Evolutionary conservation across 2,329 filamentous ascomycete species (phyloP).

Genomic region (Coniochaeta hoffmannii): DNA sequence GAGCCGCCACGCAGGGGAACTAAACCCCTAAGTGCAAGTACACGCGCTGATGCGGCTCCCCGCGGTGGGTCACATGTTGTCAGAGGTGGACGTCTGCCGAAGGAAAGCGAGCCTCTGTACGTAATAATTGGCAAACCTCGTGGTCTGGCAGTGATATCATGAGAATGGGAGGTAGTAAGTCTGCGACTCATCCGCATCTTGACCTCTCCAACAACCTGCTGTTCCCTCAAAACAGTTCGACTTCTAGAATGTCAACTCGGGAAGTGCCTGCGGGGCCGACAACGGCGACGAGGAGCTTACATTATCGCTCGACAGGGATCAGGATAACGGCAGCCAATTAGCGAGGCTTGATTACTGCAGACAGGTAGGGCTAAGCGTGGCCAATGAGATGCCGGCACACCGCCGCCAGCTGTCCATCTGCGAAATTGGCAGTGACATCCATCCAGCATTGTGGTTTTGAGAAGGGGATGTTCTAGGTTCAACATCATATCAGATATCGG

Average conservation of each 20-base stretch:
- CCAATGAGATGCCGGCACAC: neutral
- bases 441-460: neutral
- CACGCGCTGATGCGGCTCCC: constrained; percentile 28
- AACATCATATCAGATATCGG: too few relatives aligned
- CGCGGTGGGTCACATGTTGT: constrained; percentile 1
- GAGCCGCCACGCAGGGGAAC: constrained; percentile 13
- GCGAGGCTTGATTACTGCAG: neutral
- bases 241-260: neutral
- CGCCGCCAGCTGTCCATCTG: neutral
- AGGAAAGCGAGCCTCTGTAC: constrained; percentile 14
- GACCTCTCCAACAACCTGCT: neutral
- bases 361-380: neutral
- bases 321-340: neutral
- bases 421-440: neutral
- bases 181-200: neutral
- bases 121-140: constrained; percentile 1
- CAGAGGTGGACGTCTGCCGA: constrained; percentile 13
- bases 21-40: constrained; percentile 55
- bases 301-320: neutral
- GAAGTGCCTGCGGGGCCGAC: neutral
- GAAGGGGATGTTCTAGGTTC: neutral
- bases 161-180: neutral
- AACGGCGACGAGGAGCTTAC: neutral
- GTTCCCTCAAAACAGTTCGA: neutral
- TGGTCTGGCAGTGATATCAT: neutral